Evolutionary conservation across 495 filamentous ascomycete species (phyloP), one percentile per base, ranked within the genome.

Genomic region (Penicillium daleae): DNA sequence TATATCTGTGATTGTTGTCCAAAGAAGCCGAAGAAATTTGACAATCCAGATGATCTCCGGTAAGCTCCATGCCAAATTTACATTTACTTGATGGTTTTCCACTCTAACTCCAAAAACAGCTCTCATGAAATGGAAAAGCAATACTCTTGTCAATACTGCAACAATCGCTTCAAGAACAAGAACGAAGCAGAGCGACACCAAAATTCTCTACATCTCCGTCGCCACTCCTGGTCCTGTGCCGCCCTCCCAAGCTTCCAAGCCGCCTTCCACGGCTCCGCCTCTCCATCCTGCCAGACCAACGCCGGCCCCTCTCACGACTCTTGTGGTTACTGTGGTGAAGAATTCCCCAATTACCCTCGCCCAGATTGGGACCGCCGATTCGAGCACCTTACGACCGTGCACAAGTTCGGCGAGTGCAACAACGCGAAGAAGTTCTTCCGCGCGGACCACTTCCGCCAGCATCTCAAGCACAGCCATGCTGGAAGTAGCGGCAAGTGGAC

Each of bases 401-500:
- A 99, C 77, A 99, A 99, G 71, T 99, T 95, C 69, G 90, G 93
- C 62, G 96, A 98, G 76, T 99, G 95, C 84, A 99, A 99, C 73
- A 91, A 96, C 65, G 89, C 89, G 63, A 99, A 99, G 83, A 98
- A 98, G 74, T 99, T 99, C 75, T 99, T 90, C 78, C 88, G 95
- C 5, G 95, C 95, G 19, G 95, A 99, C 73, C 95, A 99, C 72
- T 99, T 99, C 83, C 88, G 95, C 39, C 95, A 99, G 75, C 95
- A 99, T 78, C 81, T 99, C 56, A 99, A 99, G 80, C 95, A 99
- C 68, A 97, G 94, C 72, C 95, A 99, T 76, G 92, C 90, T 7
- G 96, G 95, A 13, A 94, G 92, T 2, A 97, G 93, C 76, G 95
- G 95, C 24, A 98, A 98, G 73, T 98, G 96, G 95, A 99, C 95